phyloP scores from a whole-genome alignment of 225 moss, liverwort and hornwort genomes.

The Bryum argenteum region DNA sequence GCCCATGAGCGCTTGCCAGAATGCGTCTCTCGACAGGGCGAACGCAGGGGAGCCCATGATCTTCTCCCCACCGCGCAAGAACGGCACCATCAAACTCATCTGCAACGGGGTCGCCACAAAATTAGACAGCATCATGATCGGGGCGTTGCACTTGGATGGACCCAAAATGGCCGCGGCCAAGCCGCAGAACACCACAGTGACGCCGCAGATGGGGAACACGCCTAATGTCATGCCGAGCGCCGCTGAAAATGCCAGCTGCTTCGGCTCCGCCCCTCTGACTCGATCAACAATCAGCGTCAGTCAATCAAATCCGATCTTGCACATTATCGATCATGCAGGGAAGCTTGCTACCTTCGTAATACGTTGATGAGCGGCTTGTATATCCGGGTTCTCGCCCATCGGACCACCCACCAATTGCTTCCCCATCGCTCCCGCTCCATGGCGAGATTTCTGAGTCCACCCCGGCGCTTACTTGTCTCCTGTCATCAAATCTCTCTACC shows the following conservation, averaged over 20 bases:
- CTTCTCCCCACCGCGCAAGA: slow-evolving; percentile 71
- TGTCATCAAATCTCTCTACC: slow-evolving; percentile 26
- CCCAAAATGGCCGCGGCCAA: slow-evolving; percentile 63
- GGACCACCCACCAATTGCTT: slow-evolving; percentile 50
- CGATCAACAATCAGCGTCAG: not conserved
- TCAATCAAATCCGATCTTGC: not conserved
- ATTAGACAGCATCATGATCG: slow-evolving; percentile 80
- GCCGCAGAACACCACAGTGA: slow-evolving; percentile 80
- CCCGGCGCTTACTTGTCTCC: not conserved
- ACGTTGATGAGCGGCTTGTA: slow-evolving; percentile 62
- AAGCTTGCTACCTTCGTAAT: slow-evolving; percentile 45
- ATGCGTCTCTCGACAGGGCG: slow-evolving; percentile 60
- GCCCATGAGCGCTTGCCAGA: slow-evolving; percentile 75
- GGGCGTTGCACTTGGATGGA: slow-evolving; percentile 59
- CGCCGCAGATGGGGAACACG: slow-evolving; percentile 84
- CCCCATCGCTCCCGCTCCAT: slow-evolving; percentile 49
- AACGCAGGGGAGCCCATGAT: slow-evolving; percentile 54
- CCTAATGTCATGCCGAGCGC: slow-evolving; percentile 84
- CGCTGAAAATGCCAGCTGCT: slow-evolving; percentile 73
- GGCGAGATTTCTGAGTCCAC: not conserved
- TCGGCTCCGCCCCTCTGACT: slow-evolving; percentile 69
- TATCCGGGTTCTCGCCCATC: slow-evolving; percentile 58
- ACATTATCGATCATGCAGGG: no score
- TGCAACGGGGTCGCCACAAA: slow-evolving; percentile 78
- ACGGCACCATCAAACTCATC: slow-evolving; percentile 83